Evolutionary conservation across 805 yeast species (phyloP), one percentile per base, ranked within the genome.

Genomic region (Wickerhamiella siamensis): DNA sequence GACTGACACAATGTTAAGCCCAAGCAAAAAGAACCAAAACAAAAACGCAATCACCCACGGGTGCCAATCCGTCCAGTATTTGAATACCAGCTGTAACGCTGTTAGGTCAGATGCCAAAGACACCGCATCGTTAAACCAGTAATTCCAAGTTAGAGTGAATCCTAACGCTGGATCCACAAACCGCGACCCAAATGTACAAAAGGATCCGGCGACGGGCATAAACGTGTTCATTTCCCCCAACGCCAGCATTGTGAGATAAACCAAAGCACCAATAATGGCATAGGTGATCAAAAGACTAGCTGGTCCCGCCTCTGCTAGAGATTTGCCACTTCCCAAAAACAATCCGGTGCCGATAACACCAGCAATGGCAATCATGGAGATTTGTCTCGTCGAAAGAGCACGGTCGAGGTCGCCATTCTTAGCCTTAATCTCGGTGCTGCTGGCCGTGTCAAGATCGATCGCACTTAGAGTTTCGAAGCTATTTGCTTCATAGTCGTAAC

Each of bases 261-360:
- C 75, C 41, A 74, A 61, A 9, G 62, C 46, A 18, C 77, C 78
- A 44, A 74, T 65, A 42, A 74, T 54, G 6, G 63, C 47, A 47
- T 68, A 75, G 38, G 72, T 66, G 35, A 75, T 59, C 34, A 75
- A 56, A 52, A 74, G 55, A 3, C 76, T 66, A 4, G 70, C 73
- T 10, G 75, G 74, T 5, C 77, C 76, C 36, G 74, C 75, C 9
- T 48, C 58, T 22, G 64, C 62, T 40, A 75, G 59, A 9, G 75
- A 63, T 33, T 64, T 65, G 17, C 75, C 74, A 0, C 72, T 65
- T 17, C 74, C 70, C 29, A 71, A 53, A 50, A 69, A 72, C 33
- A 72, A 53, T 31, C 77, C 77, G 14, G 87, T 79, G 53, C 88
- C 91, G 43, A 79, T 75, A 42, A 83, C 81, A 40, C 86, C 82